Percentiles rank a stretch among this genome's conserved stretches.
Evolutionary conservation across 768 basidiomycete species (phyloP).

Genomic region (Cystofilobasidium bisporidii): DNA sequence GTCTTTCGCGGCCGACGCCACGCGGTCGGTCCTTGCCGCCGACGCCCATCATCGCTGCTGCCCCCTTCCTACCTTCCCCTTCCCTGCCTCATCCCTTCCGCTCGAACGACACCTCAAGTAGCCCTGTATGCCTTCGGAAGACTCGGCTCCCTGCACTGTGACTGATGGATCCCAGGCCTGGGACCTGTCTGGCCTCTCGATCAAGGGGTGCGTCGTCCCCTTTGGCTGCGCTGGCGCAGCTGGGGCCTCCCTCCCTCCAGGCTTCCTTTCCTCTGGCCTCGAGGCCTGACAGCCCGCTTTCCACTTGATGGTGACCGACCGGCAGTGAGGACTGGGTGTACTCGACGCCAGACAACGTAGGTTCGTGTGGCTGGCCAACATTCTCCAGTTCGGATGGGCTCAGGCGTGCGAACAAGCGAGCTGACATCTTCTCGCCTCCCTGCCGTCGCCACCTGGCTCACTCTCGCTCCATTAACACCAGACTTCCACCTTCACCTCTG

Average conservation of each 20-base stretch:
- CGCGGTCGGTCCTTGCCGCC: no score
- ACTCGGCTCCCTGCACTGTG: not conserved
- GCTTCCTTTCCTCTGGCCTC: not conserved
- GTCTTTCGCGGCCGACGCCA: no score
- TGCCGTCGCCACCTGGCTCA: not conserved
- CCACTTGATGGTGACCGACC: not conserved
- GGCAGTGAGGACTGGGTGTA: not conserved
- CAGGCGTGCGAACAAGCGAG: no score
- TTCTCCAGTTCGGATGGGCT: not conserved
- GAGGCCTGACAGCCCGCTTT: not conserved
- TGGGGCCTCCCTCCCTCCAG: not conserved
- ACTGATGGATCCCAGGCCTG: not conserved
- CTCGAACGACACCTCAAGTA: no score
- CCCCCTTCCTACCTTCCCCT: no score
- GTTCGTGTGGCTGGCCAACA: no score
- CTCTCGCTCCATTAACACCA: no score
- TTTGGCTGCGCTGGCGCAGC: no score
- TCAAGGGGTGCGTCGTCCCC: constrained; percentile 1
- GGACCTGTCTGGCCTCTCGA: not conserved
- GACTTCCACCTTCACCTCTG: constrained; percentile 1
- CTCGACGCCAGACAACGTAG: not conserved
- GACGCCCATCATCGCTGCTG: no score
- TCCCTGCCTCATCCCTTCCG: no score
- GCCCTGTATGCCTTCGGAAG: not conserved
- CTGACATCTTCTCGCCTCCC: not conserved